These are phyloP conservation scores for Stachybotrys chartarum DNA, from an alignment of 2,329 filamentous ascomycete species.

Conservation along the genomic window DNA sequence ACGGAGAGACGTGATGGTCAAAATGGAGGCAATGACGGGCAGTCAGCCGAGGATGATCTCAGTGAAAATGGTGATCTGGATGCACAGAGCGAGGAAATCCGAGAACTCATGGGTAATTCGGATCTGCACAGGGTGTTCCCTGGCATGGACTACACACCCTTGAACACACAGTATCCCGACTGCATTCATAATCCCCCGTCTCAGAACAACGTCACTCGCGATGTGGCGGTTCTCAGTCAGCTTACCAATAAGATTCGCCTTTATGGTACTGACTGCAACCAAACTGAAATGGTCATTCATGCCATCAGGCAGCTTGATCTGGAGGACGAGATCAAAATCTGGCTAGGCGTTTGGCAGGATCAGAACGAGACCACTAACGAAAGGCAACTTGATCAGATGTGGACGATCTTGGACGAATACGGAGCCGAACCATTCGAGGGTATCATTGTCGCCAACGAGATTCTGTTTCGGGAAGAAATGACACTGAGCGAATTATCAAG, in stretches of 20 bases:
- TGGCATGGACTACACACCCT: conserved; percentile 89
- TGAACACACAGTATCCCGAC: conserved; percentile 83
- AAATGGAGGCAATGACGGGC: conserved; percentile 16
- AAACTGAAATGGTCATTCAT: conserved; percentile 88
- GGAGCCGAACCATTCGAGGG: conserved; percentile 65
- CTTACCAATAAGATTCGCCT: conserved; percentile 81
- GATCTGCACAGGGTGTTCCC: conserved; percentile 89
- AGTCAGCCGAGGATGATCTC: conserved; percentile 53
- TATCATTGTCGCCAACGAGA: conserved; percentile 76
- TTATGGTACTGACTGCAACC: conserved; percentile 96
- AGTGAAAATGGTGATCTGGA: conserved; percentile 61
- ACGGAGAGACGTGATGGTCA: conserved; percentile 34
- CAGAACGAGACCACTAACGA: conserved; percentile 74
- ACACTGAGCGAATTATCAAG: conserved; percentile 54
- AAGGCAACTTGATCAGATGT: conserved; percentile 78
- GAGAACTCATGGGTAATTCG: conserved; percentile 71
- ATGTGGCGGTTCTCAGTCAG: conserved; percentile 83
- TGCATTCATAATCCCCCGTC: conserved; percentile 72
- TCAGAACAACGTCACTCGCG: conserved; percentile 90
- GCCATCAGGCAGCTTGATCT: conserved; percentile 70
- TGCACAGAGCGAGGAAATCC: conserved; percentile 71
- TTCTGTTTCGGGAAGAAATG: conserved; percentile 71
- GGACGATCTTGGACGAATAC: conserved; percentile 68
- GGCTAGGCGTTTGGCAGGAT: conserved; percentile 93
- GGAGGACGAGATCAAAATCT: conserved; percentile 70